Evolutionary conservation across 2,329 filamentous ascomycete genomes (phyloP), one percentile per base, ranked within the genome.

Genomic region (Trichoderma brevicompactum): DNA sequence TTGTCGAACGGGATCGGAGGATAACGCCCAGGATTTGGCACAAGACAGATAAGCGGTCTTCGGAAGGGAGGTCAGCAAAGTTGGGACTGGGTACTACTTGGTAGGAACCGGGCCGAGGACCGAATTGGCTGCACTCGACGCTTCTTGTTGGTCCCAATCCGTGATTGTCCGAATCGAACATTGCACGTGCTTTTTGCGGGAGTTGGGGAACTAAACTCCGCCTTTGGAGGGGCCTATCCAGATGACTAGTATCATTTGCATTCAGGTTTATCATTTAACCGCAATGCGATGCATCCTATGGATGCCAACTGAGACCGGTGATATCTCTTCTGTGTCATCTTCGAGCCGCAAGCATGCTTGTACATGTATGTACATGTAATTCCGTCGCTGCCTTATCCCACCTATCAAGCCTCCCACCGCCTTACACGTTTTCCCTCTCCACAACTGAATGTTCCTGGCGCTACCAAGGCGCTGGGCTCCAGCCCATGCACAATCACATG

Each of bases 101-200:
- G n/a, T 44, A 46, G 59, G 49, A 63, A 46, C 49, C 40, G 60
- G 60, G 60, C 60, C 60, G 60, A 63, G 60, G 48, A 63, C 59
- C 28, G 40, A 53, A 10, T 46, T 62, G 46, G 13, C 19, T n/a
- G 44, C 9, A n/a, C 8, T 28, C 23, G n/a, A 15, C 6, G 41
- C 55, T 46, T 46, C n/a, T 28, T 13, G 19, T 28, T 28, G 23
- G 23, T 28, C 23, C 23, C 43, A 36, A n/a, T 46, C 48, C 60
- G 48, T 46, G 40, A 63, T 63, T 63, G 60, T 60, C 56, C 56
- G 56, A 55, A 32, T 38, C 3, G 4, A 28, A 56, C 10, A 43
- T 61, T 36, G 40, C 58, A 61, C 48, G 58, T 62, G 58, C 58
- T 52, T 52, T 23, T 52, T 32, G 23, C 23, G 23, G 23, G 23